Conservation (phyloP, 495 filamentous ascomycete genomes). For the Ascodesmis nigricans region DNA sequence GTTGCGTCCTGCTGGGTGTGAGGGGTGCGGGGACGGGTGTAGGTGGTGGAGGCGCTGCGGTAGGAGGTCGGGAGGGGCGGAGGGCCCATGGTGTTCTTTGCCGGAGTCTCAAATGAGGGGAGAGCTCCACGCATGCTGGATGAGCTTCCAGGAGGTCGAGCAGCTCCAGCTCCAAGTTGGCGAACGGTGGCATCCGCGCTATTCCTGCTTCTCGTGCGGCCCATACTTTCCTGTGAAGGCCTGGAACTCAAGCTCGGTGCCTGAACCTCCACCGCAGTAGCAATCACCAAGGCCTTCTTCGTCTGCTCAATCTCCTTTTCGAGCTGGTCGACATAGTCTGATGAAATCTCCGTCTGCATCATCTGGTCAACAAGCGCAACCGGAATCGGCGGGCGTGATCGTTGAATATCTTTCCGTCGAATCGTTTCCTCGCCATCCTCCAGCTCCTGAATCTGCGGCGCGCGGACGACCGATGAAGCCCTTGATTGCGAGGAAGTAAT, state of each 20-base stretch:
- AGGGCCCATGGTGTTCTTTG: conserved; percentile 48
- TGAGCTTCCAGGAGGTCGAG: conserved; percentile 50
- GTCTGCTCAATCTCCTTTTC: conserved; percentile 3
- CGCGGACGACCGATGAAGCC: no score
- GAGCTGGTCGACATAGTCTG: conserved; percentile 42
- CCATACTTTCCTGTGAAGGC: conserved; percentile 20
- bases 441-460: no score
- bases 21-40: conserved; percentile 32
- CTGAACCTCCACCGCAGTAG: conserved; percentile 4
- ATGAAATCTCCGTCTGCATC: conserved; percentile 52
- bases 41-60: conserved; percentile 29
- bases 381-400: background rate
- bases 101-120: conserved; percentile 22
- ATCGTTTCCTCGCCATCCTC: conserved; percentile 5
- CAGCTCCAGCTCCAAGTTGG: no score
- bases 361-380: conserved; percentile 36
- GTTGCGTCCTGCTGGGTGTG: conserved; percentile 7
- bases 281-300: background rate
- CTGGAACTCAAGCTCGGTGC: conserved; percentile 12
- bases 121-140: conserved; percentile 34
- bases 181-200: background rate
- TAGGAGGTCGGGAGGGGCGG: conserved; percentile 41
- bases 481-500: no score
- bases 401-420: background rate
- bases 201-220: conserved; percentile 3